Conservation (phyloP, 768 basidiomycete species). For the Phanerodontia chrysosporium region DNA sequence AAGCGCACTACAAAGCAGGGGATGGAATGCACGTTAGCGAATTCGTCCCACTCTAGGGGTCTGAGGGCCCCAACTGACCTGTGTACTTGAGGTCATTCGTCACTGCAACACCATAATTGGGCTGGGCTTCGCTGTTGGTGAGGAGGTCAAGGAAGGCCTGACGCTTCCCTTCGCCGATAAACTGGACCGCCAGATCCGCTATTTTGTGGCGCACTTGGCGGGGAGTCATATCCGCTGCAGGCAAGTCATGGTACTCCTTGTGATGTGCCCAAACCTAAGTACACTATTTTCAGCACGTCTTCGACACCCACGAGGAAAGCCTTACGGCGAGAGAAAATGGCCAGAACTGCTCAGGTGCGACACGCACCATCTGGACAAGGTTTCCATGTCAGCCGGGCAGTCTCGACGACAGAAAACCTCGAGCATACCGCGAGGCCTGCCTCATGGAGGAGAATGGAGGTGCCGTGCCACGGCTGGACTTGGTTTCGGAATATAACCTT, state of each 20-base stretch:
- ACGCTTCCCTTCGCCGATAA: conserved; percentile 47
- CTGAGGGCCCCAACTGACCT: conserved; percentile 42
- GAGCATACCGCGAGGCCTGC: conserved; percentile 69
- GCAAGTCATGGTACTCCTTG: conserved; percentile 73
- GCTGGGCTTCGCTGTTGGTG: conserved; percentile 45
- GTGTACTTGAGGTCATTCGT: conserved; percentile 87
- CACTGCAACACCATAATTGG: conserved; percentile 79
- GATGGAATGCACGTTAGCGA: not conserved
- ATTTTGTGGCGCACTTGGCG: conserved; percentile 74
- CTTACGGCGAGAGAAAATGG: conserved; percentile 62
- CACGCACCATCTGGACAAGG: conserved; percentile 52
- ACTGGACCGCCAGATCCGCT: conserved; percentile 48
- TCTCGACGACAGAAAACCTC: not conserved
- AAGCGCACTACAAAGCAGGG: conserved; percentile 64
- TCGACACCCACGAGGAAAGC: not conserved
- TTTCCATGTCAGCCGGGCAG: not conserved
- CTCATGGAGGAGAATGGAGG: conserved; percentile 75
- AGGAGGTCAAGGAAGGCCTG: conserved; percentile 57
- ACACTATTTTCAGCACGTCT: not conserved
- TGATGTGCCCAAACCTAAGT: conserved; percentile 74
- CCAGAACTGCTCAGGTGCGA: conserved; percentile 77
- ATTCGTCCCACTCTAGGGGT: not conserved
- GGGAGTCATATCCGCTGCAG: conserved; percentile 60
- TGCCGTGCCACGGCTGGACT: conserved; percentile 76
- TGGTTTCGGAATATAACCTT: conserved; percentile 69